Conservation (phyloP, 495 filamentous ascomycete species). For the Penicillium flavigenum region DNA sequence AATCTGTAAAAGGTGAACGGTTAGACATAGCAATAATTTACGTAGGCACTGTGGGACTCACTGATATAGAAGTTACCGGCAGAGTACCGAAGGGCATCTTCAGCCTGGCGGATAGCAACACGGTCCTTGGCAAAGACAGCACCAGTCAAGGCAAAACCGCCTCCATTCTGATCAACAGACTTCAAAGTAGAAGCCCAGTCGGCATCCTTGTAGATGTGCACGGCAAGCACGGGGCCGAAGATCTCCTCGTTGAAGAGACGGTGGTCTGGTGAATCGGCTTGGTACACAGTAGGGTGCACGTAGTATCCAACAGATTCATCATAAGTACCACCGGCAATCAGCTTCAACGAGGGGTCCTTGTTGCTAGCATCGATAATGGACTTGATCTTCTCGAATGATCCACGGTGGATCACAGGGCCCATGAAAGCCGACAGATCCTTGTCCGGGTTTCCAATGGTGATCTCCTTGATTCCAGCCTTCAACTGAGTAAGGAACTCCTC, state of each 20-base stretch:
- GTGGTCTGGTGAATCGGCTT: conserved; percentile 59
- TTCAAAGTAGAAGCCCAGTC: conserved; percentile 55
- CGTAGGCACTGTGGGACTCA: conserved; percentile 21
- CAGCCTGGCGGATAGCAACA: conserved; percentile 62
- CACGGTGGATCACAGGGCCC: conserved; percentile 74
- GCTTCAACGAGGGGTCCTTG: conserved; percentile 59
- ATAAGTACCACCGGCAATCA: conserved; percentile 67
- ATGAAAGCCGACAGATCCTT: conserved; percentile 63
- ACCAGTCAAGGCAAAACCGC: conserved; percentile 73
- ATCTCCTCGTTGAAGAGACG: conserved; percentile 68
- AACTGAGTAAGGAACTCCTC: conserved; percentile 59
- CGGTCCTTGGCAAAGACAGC: conserved; percentile 74
- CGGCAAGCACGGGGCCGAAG: conserved; percentile 70
- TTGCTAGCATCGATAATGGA: conserved; percentile 66
- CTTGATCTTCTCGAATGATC: conserved; percentile 69
- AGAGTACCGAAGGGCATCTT: conserved; percentile 70
- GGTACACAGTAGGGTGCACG: conserved; percentile 71
- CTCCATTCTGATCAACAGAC: conserved; percentile 55
- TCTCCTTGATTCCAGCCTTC: conserved; percentile 37
- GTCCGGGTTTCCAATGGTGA: conserved; percentile 59
- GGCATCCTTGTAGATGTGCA: conserved; percentile 71
- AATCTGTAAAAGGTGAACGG: conserved; percentile 43
- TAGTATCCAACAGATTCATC: conserved; percentile 69
- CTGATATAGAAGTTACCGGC: conserved; percentile 87
- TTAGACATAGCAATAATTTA: not conserved